Conservation (phyloP, 2,329 filamentous ascomycete species). For the Uncinocarpus reesii region DNA sequence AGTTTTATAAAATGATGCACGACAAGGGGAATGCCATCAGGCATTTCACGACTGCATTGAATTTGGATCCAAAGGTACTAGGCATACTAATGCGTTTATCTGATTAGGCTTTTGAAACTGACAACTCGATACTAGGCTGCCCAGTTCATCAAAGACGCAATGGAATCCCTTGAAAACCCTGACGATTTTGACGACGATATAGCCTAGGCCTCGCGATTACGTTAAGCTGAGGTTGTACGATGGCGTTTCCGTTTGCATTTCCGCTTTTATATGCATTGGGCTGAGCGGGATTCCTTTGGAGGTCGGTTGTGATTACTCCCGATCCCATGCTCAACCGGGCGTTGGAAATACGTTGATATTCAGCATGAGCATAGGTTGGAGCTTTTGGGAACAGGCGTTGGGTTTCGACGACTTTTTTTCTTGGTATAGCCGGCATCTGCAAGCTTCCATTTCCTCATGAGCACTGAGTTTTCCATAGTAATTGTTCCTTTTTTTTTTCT, state of each 20-base stretch:
- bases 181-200: conserved; percentile 49
- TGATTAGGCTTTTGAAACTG: not conserved
- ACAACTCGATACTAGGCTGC: conserved; percentile 54
- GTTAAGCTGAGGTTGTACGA: not conserved
- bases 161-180: conserved; percentile 79
- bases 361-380: conserved; percentile 10
- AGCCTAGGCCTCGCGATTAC: conserved; percentile 23
- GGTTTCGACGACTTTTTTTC: not conserved
- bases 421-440: not conserved
- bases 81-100: not conserved
- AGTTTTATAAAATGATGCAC: conserved; percentile 48
- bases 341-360: conserved; percentile 4
- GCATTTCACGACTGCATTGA: conserved; percentile 88
- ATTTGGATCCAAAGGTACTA: conserved; percentile 87
- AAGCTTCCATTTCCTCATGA: not conserved
- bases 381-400: conserved; percentile 2
- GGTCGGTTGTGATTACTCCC: too few relatives aligned
- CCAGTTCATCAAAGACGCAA: conserved; percentile 89
- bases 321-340: not conserved
- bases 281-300: too few relatives aligned
- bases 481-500: not conserved
- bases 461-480: not conserved
- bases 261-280: not conserved
- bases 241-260: not conserved
- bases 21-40: conserved; percentile 67